Base-by-base conservation (phyloP, 2,329 filamentous ascomycete species). In the Pyrenophora tritici-repentis region DNA sequence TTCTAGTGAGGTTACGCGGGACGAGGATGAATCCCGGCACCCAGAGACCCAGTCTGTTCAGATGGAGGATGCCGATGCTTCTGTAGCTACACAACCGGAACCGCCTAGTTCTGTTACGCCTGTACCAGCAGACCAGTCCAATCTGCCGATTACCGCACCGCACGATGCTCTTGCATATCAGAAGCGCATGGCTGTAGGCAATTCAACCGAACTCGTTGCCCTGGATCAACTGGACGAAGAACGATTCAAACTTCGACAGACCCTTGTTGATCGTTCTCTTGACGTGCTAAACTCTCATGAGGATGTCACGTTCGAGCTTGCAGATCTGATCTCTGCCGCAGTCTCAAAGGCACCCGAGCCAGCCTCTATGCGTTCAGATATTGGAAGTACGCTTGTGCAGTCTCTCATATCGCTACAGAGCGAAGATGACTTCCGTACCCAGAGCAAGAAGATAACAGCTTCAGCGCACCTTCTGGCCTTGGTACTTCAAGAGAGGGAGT, bases 381-480 rank as follows among this genome's bases (percentile, higher is more conserved):
- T 96, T 60, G 91, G 90, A 13, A 84, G 87, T 42, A 95, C 91
- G 0, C 78, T 99, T 38, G 87, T 92, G 4, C 87, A 89, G 64
- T 95, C 91, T 1, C 78, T 99, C 10, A 87, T 95, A 40, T 87
- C 85, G 8, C 72, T 86, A 42, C 81, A 85, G 63, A 79, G 78
- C 57, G 82, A 83, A 38, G 81, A 82, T 24, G 80, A 85, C 53
- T 78, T 83, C 59, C 75, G 79, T 45, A 74, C 76, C 14, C 76
- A 79, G 20, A 82, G 83, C 35, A 83, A 84, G 65, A 93, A 91
- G 70, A 85, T 99, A 59, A 89, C 91, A 16, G 90, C 94, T 1
- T 96, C 95, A 74, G 91, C 94, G 14, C 93, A 99, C 74, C 81
- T 99, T 12, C 79, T 99, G 9, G 94, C 91, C 3, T 78, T 99